Evolutionary conservation across 2,329 filamentous ascomycete species (phyloP), one percentile per base, ranked within the genome.

Genomic region (Penicillium hesseltinei): DNA sequence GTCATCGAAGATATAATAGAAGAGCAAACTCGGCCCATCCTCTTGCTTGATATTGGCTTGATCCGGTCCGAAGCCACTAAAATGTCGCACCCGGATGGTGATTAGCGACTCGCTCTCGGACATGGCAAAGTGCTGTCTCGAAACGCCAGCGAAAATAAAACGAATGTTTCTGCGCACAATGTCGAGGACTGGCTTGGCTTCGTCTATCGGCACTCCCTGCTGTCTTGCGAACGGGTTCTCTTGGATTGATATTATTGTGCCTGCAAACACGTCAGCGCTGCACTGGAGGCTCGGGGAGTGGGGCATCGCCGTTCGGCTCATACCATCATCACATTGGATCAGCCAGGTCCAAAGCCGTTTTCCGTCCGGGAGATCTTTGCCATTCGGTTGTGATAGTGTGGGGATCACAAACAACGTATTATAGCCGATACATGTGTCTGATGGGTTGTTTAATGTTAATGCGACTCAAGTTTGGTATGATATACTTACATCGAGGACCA

Each of bases 301-400:
- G 25, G 15, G 4, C 44, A 23, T 31, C 38, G 2, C 33, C 17
- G 10, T n/a, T 19, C 17, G 13, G 21, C 31, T 44, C 77, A 8
- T 76, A 82, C 82, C 80, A 66, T 91, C 87, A 62, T 86, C 80
- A 62, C 85, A 89, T 9, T 91, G 72, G 4, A 89, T 75, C 5
- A 91, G 78, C 89, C 88, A 92, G 21, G 86, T 87, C 87, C 88
- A 92, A 8, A 87, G 72, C 25, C 85, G 73, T 59, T 77, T 81
- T 27, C 81, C 81, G 47, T 80, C 73, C 6, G 81, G 82, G 9
- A 79, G 59, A 35, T 66, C 69, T 40, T 61, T 64, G 6, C 65
- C 68, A 49, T 73, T 70, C 3, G 60, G 62, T 43, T 75, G 71
- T 27, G 73, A 59, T 65, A 76, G 66, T 76, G 84, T 59, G 83